Evolutionary conservation across 768 basidiomycete genomes (phyloP).

Genomic region (Amanita phalloides): DNA sequence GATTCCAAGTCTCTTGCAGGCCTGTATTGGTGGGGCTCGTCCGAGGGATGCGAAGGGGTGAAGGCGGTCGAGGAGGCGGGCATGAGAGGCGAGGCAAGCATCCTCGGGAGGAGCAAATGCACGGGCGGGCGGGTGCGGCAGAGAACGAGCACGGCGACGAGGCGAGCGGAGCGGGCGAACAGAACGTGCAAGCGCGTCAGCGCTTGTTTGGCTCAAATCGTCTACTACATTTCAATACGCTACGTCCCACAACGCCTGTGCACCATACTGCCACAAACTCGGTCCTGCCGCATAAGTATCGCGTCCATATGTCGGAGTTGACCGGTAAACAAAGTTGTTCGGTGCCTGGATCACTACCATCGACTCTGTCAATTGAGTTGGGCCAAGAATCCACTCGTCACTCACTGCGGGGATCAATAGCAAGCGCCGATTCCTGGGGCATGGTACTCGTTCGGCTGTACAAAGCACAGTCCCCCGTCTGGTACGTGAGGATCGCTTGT

Average conservation of each 20-base stretch:
- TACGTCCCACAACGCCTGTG: not conserved
- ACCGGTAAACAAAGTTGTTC: no score
- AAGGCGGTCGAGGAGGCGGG: slow-evolving; percentile 34
- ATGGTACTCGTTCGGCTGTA: not conserved
- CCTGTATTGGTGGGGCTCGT: slow-evolving; percentile 45
- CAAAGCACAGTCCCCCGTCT: not conserved
- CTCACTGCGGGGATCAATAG: not conserved
- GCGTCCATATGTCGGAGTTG: not conserved
- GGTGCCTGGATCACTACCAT: not conserved
- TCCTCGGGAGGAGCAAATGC: slow-evolving; percentile 19
- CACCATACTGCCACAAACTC: not conserved
- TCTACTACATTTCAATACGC: not conserved
- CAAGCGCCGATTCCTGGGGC: not conserved
- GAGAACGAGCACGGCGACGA: not conserved
- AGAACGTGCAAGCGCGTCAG: not conserved
- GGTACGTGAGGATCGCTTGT: not conserved
- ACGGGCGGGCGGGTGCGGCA: not conserved
- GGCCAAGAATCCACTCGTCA: no score
- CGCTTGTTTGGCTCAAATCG: not conserved
- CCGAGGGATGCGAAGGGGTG: slow-evolving; percentile 34
- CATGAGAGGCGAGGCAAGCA: slow-evolving; percentile 61
- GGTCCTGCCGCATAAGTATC: not conserved
- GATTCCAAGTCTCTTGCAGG: slow-evolving; percentile 64
- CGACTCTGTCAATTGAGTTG: not conserved
- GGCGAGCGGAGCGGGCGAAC: not conserved